phyloP scores from a whole-genome alignment of 1,284 basidiomycete genomes.

The Rhodofomes roseus region DNA sequence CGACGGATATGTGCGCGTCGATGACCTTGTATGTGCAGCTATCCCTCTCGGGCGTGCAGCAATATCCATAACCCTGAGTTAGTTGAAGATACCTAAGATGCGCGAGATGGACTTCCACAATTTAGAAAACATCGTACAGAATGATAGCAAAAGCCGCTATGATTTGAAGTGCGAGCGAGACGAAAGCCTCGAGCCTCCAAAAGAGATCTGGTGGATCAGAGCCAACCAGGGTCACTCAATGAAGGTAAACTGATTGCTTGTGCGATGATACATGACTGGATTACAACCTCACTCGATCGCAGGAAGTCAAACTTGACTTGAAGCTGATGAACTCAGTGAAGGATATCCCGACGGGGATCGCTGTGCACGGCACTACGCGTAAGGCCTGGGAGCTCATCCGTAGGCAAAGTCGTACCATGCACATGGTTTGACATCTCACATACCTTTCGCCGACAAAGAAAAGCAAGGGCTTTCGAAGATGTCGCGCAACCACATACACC shows the following conservation, averaged over 20 bases:
- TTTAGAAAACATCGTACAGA: constrained; percentile 70
- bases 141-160: constrained; percentile 79
- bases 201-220: constrained; percentile 75
- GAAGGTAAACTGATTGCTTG: constrained; percentile 47
- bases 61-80: constrained; percentile 13
- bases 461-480: constrained; percentile 78
- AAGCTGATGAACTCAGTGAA: constrained; percentile 54
- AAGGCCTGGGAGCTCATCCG: constrained; percentile 73
- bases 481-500: constrained; percentile 85
- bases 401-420: constrained; percentile 29
- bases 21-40: constrained; percentile 60
- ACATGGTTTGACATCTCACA: constrained; percentile 2
- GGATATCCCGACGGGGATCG: constrained; percentile 60
- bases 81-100: constrained; percentile 27
- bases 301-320: constrained; percentile 69
- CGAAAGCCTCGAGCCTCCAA: constrained; percentile 24
- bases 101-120: constrained; percentile 39
- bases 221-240: constrained; percentile 95
- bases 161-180: constrained; percentile 61
- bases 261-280: background rate
- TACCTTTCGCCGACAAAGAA: constrained; percentile 32
- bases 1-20: constrained; percentile 78
- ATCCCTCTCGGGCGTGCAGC: background rate
- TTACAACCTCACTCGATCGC: background rate
- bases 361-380: constrained; percentile 75